Evolutionary conservation across 495 filamentous ascomycete genomes (phyloP).

Genomic region (Aspergillus funiculosus): DNA sequence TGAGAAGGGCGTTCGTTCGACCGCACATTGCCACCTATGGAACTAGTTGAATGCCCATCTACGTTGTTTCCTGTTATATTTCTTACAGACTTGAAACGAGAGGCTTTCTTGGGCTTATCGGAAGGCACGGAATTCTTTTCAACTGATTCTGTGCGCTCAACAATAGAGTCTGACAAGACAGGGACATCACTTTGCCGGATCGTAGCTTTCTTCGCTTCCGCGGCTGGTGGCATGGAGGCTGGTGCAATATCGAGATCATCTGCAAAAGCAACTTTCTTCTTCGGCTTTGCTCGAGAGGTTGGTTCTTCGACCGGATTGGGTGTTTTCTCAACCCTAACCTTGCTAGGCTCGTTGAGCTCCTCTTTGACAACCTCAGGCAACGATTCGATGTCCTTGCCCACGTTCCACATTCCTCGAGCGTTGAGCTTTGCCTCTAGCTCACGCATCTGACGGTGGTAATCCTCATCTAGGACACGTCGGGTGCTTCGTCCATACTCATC

Average conservation of each 20-base stretch:
- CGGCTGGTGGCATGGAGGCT: conserved; percentile 22
- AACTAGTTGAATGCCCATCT: conserved; percentile 7
- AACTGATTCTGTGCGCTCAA: conserved; percentile 36
- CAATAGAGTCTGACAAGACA: conserved; percentile 41
- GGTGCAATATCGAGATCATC: conserved; percentile 66
- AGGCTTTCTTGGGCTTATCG: conserved; percentile 36
- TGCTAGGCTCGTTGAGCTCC: conserved; percentile 25
- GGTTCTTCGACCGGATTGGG: conserved; percentile 9
- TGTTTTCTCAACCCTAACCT: conserved; percentile 16
- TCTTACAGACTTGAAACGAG: conserved; percentile 40
- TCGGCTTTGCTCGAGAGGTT: conserved; percentile 30
- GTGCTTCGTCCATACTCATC: conserved; percentile 66
- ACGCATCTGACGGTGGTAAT: conserved; percentile 73
- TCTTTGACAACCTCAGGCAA: conserved; percentile 32
- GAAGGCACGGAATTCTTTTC: conserved; percentile 15
- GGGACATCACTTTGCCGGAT: conserved; percentile 33
- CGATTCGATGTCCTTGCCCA: conserved; percentile 40
- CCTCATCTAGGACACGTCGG: conserved; percentile 55
- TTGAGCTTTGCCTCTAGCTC: conserved; percentile 73
- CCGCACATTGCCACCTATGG: conserved; percentile 8
- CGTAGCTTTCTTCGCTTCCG: conserved; percentile 28
- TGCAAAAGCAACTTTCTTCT: conserved; percentile 79
- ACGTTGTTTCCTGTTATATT: conserved; percentile 10
- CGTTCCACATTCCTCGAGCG: conserved; percentile 48
- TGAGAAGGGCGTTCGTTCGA: conserved; percentile 16